phyloP scores from a whole-genome alignment of 192 early-diverging fungal genomes.

The Gaertneriomyces semiglobifer region DNA sequence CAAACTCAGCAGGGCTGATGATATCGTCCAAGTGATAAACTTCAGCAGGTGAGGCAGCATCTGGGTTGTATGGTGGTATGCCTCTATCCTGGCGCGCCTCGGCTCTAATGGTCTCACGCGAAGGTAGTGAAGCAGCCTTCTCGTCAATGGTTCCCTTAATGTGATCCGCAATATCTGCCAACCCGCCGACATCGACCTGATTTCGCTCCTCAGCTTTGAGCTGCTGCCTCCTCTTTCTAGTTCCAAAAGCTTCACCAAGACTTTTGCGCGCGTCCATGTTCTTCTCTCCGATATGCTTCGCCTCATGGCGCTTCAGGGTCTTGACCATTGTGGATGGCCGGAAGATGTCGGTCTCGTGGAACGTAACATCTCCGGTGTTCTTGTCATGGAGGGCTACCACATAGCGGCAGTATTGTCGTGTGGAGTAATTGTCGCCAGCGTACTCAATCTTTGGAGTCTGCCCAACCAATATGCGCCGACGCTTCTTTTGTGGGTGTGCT shows the following conservation, averaged over 20 bases:
- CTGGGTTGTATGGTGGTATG: slow-evolving; percentile 71
- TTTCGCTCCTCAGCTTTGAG: slow-evolving; percentile 83
- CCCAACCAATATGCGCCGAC: slow-evolving; percentile 51
- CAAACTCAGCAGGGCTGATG: slow-evolving; percentile 59
- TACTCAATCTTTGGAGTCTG: slow-evolving; percentile 74
- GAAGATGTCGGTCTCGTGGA: slow-evolving; percentile 65
- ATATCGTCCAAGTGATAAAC: slow-evolving; percentile 83
- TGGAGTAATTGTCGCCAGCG: slow-evolving; percentile 55
- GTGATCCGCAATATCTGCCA: slow-evolving; percentile 60
- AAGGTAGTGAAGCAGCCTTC: slow-evolving; percentile 61
- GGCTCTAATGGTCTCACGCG: slow-evolving; percentile 27
- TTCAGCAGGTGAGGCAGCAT: slow-evolving; percentile 63
- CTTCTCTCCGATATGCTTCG: slow-evolving; percentile 49
- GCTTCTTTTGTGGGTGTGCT: slow-evolving; percentile 11
- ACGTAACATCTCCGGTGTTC: slow-evolving; percentile 61
- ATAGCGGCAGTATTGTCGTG: slow-evolving; percentile 17
- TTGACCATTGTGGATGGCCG: slow-evolving; percentile 68
- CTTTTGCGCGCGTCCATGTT: slow-evolving; percentile 65
- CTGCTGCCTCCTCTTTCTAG: slow-evolving; percentile 79
- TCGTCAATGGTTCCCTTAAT: slow-evolving; percentile 70
- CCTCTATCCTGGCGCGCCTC: slow-evolving; percentile 44
- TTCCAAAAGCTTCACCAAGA: slow-evolving; percentile 90
- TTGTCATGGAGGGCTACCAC: slow-evolving; percentile 78
- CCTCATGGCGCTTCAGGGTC: slow-evolving; percentile 53
- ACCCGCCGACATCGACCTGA: slow-evolving; percentile 68